These are phyloP conservation scores for Cryptococcus sp. DNA, from an alignment of 1,284 basidiomycete species.

Conservation along the genomic window DNA sequence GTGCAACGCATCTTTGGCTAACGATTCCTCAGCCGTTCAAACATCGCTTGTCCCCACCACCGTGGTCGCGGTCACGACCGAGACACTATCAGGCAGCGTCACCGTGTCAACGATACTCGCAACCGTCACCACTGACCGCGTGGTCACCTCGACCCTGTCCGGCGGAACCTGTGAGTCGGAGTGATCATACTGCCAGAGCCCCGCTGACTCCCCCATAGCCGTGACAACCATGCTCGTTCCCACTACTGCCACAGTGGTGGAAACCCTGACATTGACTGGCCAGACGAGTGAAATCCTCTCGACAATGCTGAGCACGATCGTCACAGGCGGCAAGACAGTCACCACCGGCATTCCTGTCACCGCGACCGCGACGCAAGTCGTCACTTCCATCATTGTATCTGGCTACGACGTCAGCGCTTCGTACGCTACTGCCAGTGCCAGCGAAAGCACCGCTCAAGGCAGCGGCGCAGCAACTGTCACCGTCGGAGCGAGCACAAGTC, in stretches of 20 bases:
- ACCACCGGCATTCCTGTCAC: slow-evolving; percentile 17
- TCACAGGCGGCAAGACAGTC: slow-evolving; percentile 18
- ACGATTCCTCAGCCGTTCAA: slow-evolving; percentile 8
- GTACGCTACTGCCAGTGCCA: neutral
- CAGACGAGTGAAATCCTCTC: neutral
- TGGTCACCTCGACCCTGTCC: slow-evolving; percentile 2
- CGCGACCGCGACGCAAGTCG: neutral
- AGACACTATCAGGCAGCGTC: neutral
- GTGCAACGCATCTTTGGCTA: neutral
- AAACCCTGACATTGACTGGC: slow-evolving; percentile 9
- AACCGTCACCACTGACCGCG: neutral
- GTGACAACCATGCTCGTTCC: slow-evolving; percentile 7
- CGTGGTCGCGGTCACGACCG: slow-evolving; percentile 1
- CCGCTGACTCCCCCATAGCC: slow-evolving; percentile 1
- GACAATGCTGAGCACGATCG: slow-evolving; percentile 7
- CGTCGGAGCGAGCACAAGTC: too few species aligned
- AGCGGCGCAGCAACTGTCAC: too few species aligned
- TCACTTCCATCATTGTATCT: neutral
- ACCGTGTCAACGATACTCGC: slow-evolving; percentile 4
- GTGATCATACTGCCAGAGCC: neutral
- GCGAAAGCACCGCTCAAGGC: neutral
- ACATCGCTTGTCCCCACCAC: slow-evolving; percentile 15
- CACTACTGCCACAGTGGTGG: neutral
- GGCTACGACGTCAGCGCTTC: neutral
- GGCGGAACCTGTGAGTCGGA: slow-evolving; percentile 4